Evolutionary conservation across 2,329 filamentous ascomycete species (phyloP), one percentile per base, ranked within the genome.

Genomic region (Cladosporium cucumerinum): DNA sequence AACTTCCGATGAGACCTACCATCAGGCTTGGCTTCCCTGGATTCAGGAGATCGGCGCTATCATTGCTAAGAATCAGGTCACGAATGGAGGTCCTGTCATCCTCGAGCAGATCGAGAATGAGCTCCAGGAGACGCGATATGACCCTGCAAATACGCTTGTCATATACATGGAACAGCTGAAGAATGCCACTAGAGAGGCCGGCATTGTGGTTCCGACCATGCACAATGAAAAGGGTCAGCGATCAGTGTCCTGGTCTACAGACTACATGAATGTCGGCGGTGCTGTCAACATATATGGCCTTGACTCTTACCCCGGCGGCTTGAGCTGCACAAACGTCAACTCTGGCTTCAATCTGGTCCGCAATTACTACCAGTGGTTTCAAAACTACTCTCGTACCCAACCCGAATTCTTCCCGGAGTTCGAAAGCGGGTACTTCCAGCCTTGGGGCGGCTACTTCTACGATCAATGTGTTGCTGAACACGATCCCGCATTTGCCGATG

Each of bases 31-130:
- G 49, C 49, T 52, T 1, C 49, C 49, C 67, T 91, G 92, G 69
- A 83, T 86, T 67, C 75, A 81, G 5, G 81, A 86, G 8, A 83
- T 93, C 57, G 85, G 84, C 28, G 81, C 82, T 12, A 86, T 88
- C 7, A 88, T 96, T 69, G 89, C 91, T 5, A 85, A 87, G 63
- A 87, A 86, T 0, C 91, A 95, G 70, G 93, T 96, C 72, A 94
- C 90, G 1, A 91, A 93, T 61, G 91, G 90, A 0, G 49, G 49
- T 26, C 49, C 49, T n/a, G 49, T 52, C 10, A 52, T 52, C 49
- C 49, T 87, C 86, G 81, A 85, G 64, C 76, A 82, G 5, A 77
- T 88, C 0, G 77, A 88, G 70, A 78, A 82, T 3, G 78, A 89
- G 64, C 82, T 52, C 25, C 49, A 52, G n/a, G 49, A 52, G 49